Evolutionary conservation across 805 yeast genomes (phyloP), one percentile per base, ranked within the genome.

Genomic region (Wickerhamiella siamensis): DNA sequence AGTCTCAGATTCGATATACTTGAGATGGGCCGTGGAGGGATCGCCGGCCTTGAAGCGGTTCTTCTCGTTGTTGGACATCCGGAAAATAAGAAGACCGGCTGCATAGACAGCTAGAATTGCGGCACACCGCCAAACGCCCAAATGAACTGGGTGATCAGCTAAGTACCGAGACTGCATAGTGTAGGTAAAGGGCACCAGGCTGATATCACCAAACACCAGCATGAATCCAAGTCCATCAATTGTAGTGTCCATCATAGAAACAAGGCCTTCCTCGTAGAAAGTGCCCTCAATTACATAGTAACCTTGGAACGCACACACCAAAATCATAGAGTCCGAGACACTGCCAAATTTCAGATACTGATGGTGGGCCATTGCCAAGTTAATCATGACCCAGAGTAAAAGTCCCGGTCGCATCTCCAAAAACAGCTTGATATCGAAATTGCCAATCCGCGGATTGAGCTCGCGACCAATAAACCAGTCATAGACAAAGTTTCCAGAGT

Each of bases 381-480:
- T 81, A 47, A 88, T 72, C 39, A 83, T 57, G 14, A 78, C 62
- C 95, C 96, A 88, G 34, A 91, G 64, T 41, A 88, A 63, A 72
- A 91, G 68, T 4, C 98, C 98, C 1, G 98, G 98, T 54, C 95
- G 75, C 59, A 91, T 71, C 60, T 91, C 98, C 60, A 95, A 83
- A 54, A 82, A 91, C 51, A 86, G 61, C 63, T 91, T 91, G 59
- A 91, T 75, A 58, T 91, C 98, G 69, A 87, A 75, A 0, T 71
- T 54, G 1, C 93, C 91, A 44, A 83, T 65, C 51, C 97, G 70
- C 21, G 97, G 98, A 58, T 91, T 91, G 55, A 91, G 67, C 62
- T 88, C 97, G 46, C 98, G 75, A 24, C 98, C 98, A 57, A 91
- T 86, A 56, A 86, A 91, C 96, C 95, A 87, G 48, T 91, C 95